These are phyloP conservation scores for Trametes pubescens DNA, from an alignment of 1,284 basidiomycete genomes.

Conservation along the genomic window DNA sequence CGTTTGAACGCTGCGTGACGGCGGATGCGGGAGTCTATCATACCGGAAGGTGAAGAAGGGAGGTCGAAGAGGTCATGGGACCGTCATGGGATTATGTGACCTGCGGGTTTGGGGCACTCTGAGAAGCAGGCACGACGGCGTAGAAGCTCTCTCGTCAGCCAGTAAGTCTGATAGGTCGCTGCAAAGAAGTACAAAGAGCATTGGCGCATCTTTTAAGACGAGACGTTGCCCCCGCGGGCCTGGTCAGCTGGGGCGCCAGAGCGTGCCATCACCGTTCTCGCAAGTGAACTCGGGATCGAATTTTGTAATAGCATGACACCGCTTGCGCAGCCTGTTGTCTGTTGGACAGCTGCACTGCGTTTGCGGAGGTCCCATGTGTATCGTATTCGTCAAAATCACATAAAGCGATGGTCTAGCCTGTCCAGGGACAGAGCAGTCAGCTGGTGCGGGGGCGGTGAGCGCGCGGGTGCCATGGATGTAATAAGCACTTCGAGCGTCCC, in stretches of 20 bases:
- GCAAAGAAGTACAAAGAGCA: background rate
- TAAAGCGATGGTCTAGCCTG: background rate
- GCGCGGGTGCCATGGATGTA: background rate
- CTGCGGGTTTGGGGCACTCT: background rate
- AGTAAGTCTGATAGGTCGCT: background rate
- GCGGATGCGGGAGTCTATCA: background rate
- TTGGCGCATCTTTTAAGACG: background rate
- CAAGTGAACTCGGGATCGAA: too few species aligned
- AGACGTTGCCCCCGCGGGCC: background rate
- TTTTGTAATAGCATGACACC: background rate
- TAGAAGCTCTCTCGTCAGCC: background rate
- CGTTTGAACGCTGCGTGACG: background rate
- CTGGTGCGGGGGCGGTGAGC: background rate
- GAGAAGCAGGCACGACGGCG: background rate
- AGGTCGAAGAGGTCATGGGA: slow-evolving; percentile 26
- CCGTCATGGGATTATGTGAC: slow-evolving; percentile 22
- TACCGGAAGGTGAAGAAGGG: slow-evolving; percentile 8
- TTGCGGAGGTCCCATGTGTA: background rate
- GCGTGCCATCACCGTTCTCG: background rate
- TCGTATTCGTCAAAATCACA: background rate
- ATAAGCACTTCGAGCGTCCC: background rate
- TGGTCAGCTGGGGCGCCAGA: slow-evolving; percentile 1
- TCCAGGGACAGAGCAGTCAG: background rate
- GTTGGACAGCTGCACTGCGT: background rate
- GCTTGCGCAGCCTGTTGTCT: background rate